Base-by-base conservation (phyloP, 2,329 filamentous ascomycete species). In the Paraphoma chrysanthemicola region DNA sequence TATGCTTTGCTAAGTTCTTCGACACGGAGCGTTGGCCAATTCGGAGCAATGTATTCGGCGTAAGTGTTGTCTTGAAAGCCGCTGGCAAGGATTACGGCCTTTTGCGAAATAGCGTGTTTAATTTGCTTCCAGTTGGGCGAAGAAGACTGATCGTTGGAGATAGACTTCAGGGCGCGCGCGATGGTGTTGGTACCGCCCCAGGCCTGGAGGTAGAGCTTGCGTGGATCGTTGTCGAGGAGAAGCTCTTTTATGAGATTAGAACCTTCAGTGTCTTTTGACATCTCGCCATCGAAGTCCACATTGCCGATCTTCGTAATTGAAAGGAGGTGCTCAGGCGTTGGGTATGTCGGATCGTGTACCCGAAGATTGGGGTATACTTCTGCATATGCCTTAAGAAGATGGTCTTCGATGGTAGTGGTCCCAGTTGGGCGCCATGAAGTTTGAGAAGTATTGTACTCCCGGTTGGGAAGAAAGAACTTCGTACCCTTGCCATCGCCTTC, bases 161-260 rank as follows among this genome's bases (percentile, higher is more conserved):
- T 47, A 14, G 54, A 57, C n/a, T 54, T 55, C 18, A 60, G 51
- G 14, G 57, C 57, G 45, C 57, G 54, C 11, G 57, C 54, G 14
- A 60, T 57, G 6, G 57, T 57, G 51, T 57, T 60, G 33, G 51
- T 60, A n/a, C 57, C 54, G 44, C 57, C 57, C 57, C 57, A 57
- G 6, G 57, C 57, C 14, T 57, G 57, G 2, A 60, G 48, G 36
- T 60, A 60, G 0, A 60, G 57, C 1, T 36, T 60, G 18, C 57
- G 57, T 23, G 23, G 44, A 29, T 60, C 57, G 14, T 45, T 28
- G 54, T 60, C 54, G n/a, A 60, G 51, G 1, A 60, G 39, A 5
- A 60, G 44, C 3, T 39, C 16, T 10, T 44, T 51, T 33, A 60
- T 60, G 30, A 57, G 54, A 16, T 60, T n/a, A 0, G 57, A 60